Base-by-base conservation (phyloP, 306 rosid species). In the Rosa persica region DNA sequence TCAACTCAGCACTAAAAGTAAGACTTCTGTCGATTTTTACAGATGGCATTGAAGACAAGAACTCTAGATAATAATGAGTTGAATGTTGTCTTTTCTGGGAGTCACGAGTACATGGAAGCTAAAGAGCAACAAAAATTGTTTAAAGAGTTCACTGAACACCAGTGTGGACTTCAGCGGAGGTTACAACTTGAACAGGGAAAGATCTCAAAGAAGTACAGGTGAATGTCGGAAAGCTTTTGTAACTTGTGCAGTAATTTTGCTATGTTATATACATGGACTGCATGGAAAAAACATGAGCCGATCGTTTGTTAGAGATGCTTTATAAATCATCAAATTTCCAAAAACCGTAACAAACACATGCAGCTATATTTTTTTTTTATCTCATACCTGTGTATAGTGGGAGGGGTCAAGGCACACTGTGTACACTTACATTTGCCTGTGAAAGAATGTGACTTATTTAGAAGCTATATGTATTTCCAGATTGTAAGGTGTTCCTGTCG, bases 131-230 rank as follows among this genome's bases (percentile, higher is more conserved):
- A 82, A 76, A 65, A 72, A 22, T 17, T 90, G 83, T 84, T 77
- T 71, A 8, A 73, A 85, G 89, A 70, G 54, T 89, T 92, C 80
- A 66, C 54, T 61, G 15, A 71, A 73, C 97, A 90, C 77, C 90
- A 80, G 43, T 16, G 42, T 76, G 62, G 38, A 76, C 78, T 92
- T 65, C 85, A 85, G 44, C 67, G 42, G 85, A 87, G 81, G 67
- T 87, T 90, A 39, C 76, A 74, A 12, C 23, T 74, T 49, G 88
- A 88, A 74, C 96, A 90, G 85, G 71, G 72, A 38, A 82, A 69
- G 78, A 75, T 83, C 20, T 44, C 72, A 76, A 66, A 38, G 11
- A 73, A 49, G 61, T 60, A 69, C 47, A 43, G 20, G 25, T 17
- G 71, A 61, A 9, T 43, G 68, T 20, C 13, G 4, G n/a, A 8